Evolutionary conservation across 2,329 filamentous ascomycete species (phyloP).

Genomic region (Peltaster fructicola): DNA sequence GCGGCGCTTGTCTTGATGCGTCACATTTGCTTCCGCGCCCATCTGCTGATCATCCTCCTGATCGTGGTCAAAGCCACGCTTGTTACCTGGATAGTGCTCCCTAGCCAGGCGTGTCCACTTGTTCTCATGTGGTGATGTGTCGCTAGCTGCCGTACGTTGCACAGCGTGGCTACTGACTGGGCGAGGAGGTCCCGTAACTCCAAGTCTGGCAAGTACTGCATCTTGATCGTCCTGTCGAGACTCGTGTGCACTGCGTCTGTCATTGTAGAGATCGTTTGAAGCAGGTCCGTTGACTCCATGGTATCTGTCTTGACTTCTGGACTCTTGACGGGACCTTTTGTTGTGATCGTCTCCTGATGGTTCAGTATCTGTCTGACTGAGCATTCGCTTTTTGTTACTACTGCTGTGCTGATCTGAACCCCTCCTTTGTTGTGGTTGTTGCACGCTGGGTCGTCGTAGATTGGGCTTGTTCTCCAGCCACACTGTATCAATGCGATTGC

Average conservation of each 20-base stretch:
- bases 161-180: too few species aligned
- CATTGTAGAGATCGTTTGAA: constrained; percentile 9
- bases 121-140: too few species aligned
- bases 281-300: constrained; percentile 2
- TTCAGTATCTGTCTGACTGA: constrained; percentile 7
- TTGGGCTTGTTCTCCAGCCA: constrained; percentile 6
- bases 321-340: constrained; percentile 3
- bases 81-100: too few species aligned
- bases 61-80: too few species aligned
- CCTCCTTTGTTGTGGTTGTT: constrained; percentile 1
- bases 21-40: too few species aligned
- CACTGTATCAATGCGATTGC: constrained; percentile 8
- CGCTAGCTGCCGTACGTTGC: too few species aligned
- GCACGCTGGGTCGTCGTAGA: constrained; percentile 1
- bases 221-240: constrained; percentile 17
- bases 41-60: too few species aligned
- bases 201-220: constrained; percentile 19
- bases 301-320: too few species aligned
- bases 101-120: too few species aligned
- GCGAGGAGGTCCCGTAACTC: constrained; percentile 21
- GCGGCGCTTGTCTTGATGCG: too few species aligned
- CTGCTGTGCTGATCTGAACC: constrained; percentile 1
- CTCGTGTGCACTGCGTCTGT: constrained; percentile 11
- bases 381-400: constrained; percentile 15
- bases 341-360: constrained; percentile 1